phyloP scores from a whole-genome alignment of 208 protist species.

The Trypanosoma avium region DNA sequence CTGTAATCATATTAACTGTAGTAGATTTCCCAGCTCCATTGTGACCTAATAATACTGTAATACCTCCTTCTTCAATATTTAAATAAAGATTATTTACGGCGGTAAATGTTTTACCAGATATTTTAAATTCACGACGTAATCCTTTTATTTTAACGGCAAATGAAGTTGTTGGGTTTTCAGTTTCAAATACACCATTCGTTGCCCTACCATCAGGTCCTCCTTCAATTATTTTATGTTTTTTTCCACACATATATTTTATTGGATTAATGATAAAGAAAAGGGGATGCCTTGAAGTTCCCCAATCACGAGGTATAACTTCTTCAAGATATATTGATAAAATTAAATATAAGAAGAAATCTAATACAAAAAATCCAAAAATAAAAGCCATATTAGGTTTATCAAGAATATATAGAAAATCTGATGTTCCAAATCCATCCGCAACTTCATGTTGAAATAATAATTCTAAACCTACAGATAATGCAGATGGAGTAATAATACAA shows the following conservation, averaged over 20 bases:
- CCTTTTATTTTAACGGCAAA: conserved; percentile 32
- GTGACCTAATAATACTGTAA: conserved; percentile 74
- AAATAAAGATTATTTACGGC: conserved; percentile 82
- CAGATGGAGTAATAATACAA: conserved; percentile 40
- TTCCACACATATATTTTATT: background rate
- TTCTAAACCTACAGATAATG: conserved; percentile 30
- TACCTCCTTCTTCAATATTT: conserved; percentile 56
- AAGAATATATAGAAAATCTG: conserved; percentile 25
- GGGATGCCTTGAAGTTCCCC: conserved; percentile 61
- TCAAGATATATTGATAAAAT: conserved; percentile 61
- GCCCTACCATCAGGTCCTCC: conserved; percentile 2
- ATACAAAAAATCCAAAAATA: conserved; percentile 30
- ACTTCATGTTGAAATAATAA: conserved; percentile 42
- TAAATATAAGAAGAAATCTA: conserved; percentile 52
- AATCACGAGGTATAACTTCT: conserved; percentile 53
- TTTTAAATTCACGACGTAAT: conserved; percentile 50
- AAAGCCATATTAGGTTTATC: conserved; percentile 30
- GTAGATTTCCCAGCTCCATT: conserved; percentile 71
- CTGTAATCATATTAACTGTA: conserved; percentile 53
- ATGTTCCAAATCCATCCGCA: conserved; percentile 33
- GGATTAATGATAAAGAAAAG: conserved; percentile 58
- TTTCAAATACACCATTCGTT: background rate
- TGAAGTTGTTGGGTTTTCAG: conserved; percentile 2
- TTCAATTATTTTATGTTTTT: background rate
- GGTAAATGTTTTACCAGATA: conserved; percentile 35